phyloP scores from a whole-genome alignment of 352 stramenopile genomes.

The Phytophthora sansomeana region DNA sequence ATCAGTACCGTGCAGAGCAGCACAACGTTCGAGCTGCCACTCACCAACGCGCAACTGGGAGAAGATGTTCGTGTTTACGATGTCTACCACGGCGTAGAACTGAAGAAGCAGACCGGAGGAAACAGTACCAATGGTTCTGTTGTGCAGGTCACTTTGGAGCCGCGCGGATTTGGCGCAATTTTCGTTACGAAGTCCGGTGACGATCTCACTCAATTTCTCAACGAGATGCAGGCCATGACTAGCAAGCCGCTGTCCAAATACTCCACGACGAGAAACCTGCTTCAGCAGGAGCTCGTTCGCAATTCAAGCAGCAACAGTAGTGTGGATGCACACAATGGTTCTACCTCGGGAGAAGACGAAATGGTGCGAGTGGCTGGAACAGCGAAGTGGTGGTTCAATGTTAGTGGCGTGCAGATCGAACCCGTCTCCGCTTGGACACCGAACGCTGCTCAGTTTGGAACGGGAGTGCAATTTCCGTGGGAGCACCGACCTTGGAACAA shows the following conservation, averaged over 20 bases:
- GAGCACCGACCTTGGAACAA: constrained; percentile 83
- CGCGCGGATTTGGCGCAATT: constrained; percentile 71
- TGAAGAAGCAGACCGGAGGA: constrained; percentile 27
- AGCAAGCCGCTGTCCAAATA: constrained; percentile 53
- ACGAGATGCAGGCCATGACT: constrained; percentile 60
- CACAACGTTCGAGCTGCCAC: constrained; percentile 42
- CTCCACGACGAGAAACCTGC: constrained; percentile 44
- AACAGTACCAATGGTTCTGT: constrained; percentile 6
- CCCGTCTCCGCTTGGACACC: constrained; percentile 77
- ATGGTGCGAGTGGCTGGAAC: constrained; percentile 65
- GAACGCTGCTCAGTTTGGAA: constrained; percentile 58
- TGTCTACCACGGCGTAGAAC: constrained; percentile 64
- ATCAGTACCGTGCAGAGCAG: constrained; percentile 53
- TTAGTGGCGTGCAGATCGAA: constrained; percentile 84
- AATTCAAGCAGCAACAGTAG: constrained; percentile 5
- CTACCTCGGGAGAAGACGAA: constrained; percentile 7
- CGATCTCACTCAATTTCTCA: constrained; percentile 54
- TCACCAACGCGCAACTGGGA: constrained; percentile 32
- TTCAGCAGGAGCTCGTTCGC: constrained; percentile 50
- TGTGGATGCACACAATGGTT: not conserved
- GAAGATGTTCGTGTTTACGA: constrained; percentile 56
- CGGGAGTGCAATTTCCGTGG: constrained; percentile 88
- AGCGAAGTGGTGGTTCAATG: constrained; percentile 81
- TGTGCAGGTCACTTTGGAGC: constrained; percentile 55
- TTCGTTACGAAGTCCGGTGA: constrained; percentile 34